A percentile compares a stretch with the other conserved stretches of the same genome.
Evolutionary conservation across 345 rosid genomes (phyloP).

Genomic region (Linum usitatissimum): DNA sequence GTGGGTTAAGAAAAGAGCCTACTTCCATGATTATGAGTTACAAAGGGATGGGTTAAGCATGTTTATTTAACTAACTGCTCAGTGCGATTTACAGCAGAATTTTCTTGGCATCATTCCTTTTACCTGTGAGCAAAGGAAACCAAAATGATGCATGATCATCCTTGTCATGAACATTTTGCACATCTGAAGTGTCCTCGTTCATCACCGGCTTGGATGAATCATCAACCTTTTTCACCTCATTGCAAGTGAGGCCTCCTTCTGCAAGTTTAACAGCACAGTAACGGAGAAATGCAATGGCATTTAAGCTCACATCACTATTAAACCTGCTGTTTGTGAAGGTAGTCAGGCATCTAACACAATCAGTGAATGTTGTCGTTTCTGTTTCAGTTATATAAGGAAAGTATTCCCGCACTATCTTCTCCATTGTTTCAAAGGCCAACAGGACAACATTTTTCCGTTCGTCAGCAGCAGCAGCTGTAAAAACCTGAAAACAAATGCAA

Average conservation of each 20-base stretch:
- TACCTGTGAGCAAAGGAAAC: conserved; percentile 94
- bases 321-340: conserved; percentile 84
- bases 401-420: conserved; percentile 86
- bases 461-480: conserved; percentile 81
- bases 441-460: conserved; percentile 74
- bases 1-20: no score
- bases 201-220: conserved; percentile 17
- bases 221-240: conserved; percentile 39
- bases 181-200: conserved; percentile 30
- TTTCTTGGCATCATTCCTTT: not conserved
- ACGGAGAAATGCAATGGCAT: conserved; percentile 92
- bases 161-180: conserved; percentile 28
- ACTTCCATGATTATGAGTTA: no score
- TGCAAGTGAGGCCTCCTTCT: conserved; percentile 72
- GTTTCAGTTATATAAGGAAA: conserved; percentile 91
- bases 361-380: conserved; percentile 82
- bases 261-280: conserved; percentile 93
- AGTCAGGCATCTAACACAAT: conserved; percentile 85
- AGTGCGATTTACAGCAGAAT: not conserved
- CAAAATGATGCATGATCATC: conserved; percentile 85
- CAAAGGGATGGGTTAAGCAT: no score
- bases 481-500: conserved; percentile 41
- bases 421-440: conserved; percentile 91
- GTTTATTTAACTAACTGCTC: no score
- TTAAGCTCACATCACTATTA: conserved; percentile 83